Evolutionary conservation across 495 filamentous ascomycete genomes (phyloP).

Genomic region (Penicillium roqueforti): DNA sequence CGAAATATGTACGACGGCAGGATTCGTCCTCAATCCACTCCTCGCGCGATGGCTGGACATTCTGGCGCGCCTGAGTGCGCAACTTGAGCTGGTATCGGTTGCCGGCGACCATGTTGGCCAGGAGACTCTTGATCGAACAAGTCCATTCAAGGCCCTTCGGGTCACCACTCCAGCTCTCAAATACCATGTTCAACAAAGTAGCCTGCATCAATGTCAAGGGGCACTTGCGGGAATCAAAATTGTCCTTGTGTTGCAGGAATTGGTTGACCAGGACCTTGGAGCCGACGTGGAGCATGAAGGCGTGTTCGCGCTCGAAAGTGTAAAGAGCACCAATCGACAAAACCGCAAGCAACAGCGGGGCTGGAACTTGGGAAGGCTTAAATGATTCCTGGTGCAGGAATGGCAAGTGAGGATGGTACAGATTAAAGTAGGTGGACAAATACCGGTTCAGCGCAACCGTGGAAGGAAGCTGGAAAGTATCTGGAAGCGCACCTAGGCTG

Average conservation of each 20-base stretch:
- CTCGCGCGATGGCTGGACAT: conserved; percentile 67
- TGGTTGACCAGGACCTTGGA: conserved; percentile 96
- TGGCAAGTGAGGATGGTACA: conserved; percentile 95
- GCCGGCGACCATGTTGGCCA: conserved; percentile 97
- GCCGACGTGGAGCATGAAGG: conserved; percentile 94
- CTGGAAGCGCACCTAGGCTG: conserved; percentile 74
- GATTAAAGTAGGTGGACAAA: conserved; percentile 89
- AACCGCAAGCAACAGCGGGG: conserved; percentile 82
- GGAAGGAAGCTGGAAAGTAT: conserved; percentile 82
- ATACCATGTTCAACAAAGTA: conserved; percentile 95
- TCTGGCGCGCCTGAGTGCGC: conserved; percentile 82
- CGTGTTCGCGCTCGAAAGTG: conserved; percentile 93
- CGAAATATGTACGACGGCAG: conserved; percentile 94
- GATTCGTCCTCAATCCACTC: conserved; percentile 98
- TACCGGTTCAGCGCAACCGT: conserved; percentile 78
- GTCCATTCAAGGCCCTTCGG: conserved; percentile 98
- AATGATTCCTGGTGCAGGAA: conserved; percentile 96
- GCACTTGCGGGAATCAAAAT: conserved; percentile 97
- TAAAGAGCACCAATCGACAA: conserved; percentile 95
- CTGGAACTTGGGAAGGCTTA: conserved; percentile 67
- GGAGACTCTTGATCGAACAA: conserved; percentile 94
- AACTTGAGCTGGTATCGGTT: conserved; percentile 95
- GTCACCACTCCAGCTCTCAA: conserved; percentile 98
- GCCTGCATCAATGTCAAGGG: conserved; percentile 97
- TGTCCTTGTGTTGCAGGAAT: conserved; percentile 95